Evolutionary conservation across 148 eudicot species (phyloP).

Genomic region (Oxyria digyna): DNA sequence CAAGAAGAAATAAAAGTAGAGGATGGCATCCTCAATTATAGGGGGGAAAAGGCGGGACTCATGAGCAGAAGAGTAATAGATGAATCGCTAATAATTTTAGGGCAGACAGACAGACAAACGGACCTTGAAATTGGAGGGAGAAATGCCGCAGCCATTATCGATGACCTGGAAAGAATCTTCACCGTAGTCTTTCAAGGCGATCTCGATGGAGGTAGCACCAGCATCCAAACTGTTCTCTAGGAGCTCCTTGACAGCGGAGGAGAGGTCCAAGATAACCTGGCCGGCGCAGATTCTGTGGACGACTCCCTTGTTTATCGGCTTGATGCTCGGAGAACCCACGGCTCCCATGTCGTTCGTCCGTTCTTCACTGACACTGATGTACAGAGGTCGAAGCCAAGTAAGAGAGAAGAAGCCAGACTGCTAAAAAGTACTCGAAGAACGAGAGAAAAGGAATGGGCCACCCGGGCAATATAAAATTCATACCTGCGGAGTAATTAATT

Average conservation of each 20-base stretch:
- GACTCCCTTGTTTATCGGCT: slow-evolving; percentile 66
- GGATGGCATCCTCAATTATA: background rate
- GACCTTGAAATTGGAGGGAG: slow-evolving; percentile 74
- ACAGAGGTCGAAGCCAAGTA: too few relatives aligned
- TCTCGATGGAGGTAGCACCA: slow-evolving; percentile 73
- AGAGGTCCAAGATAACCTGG: slow-evolving; percentile 86
- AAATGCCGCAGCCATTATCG: slow-evolving; percentile 85
- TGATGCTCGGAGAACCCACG: slow-evolving; percentile 24
- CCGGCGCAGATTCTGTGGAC: slow-evolving; percentile 88
- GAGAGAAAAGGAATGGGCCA: too few relatives aligned
- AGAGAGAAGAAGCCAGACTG: too few relatives aligned
- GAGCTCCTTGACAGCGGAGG: slow-evolving; percentile 89
- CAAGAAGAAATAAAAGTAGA: background rate
- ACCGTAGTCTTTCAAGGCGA: slow-evolving; percentile 66
- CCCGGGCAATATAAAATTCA: too few relatives aligned
- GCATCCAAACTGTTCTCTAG: slow-evolving; percentile 96
- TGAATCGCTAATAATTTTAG: background rate
- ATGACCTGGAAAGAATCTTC: slow-evolving; percentile 64
- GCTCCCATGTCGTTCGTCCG: too few relatives aligned
- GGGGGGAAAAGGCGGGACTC: background rate
- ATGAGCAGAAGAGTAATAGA: background rate
- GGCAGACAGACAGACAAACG: too few relatives aligned
- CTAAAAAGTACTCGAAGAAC: too few relatives aligned
- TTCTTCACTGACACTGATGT: too few relatives aligned
- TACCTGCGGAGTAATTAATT: too few relatives aligned